Percentiles rank a stretch among this genome's conserved stretches.
phyloP scores from a whole-genome alignment of 176 grass and related monocot genomes.

The Canna indica region DNA sequence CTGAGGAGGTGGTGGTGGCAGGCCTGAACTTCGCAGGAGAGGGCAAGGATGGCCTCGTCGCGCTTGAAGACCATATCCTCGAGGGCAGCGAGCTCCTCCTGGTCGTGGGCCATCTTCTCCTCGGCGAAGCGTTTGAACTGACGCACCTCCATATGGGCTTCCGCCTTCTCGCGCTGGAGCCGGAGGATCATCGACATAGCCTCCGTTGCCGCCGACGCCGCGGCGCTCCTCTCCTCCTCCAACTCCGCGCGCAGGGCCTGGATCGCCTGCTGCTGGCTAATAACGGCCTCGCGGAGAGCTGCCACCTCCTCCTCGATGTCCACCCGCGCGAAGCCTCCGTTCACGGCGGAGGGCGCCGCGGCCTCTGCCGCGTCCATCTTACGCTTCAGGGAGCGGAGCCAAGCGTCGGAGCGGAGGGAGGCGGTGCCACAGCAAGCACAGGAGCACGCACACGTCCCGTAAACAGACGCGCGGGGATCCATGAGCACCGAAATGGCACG shows the following conservation, averaged over 20 bases:
- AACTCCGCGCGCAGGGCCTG: slow-evolving; percentile 45
- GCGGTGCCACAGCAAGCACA: neutral
- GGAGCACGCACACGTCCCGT: slow-evolving; percentile 4
- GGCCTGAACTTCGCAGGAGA: slow-evolving; percentile 29
- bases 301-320: slow-evolving; percentile 28
- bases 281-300: slow-evolving; percentile 23
- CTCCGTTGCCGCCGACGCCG: slow-evolving; percentile 51
- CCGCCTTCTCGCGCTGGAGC: slow-evolving; percentile 69
- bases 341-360: neutral
- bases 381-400: slow-evolving; percentile 6
- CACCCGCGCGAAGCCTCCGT: slow-evolving; percentile 1
- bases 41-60: slow-evolving; percentile 22
- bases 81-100: slow-evolving; percentile 28
- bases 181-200: slow-evolving; percentile 87
- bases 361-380: neutral
- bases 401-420: neutral
- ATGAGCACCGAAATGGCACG: neutral
- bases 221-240: slow-evolving; percentile 55
- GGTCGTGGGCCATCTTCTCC: slow-evolving; percentile 58
- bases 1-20: slow-evolving; percentile 47
- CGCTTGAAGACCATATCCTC: slow-evolving; percentile 31
- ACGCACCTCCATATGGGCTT: slow-evolving; percentile 60
- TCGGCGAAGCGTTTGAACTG: slow-evolving; percentile 63
- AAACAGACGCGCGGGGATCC: neutral
- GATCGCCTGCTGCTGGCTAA: slow-evolving; percentile 20